Conservation (phyloP, 257 asterid species). For the Paraleonurus japonicus region DNA sequence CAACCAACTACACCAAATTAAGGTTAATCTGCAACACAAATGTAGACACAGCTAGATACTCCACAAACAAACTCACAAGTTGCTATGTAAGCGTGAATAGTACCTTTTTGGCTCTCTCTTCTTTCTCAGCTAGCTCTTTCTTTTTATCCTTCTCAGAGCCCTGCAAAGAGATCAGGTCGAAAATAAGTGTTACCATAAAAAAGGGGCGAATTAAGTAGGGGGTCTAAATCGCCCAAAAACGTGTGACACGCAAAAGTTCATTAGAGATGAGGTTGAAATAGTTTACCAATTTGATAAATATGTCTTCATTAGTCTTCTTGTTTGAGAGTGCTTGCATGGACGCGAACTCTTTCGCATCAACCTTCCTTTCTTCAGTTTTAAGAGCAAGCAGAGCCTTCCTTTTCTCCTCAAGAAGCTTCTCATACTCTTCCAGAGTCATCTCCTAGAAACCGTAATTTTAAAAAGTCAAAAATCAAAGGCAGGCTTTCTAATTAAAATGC, state of each 20-base stretch:
- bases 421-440: constrained; percentile 93
- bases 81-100: background rate
- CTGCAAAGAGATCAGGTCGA: constrained; percentile 29
- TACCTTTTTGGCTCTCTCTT: constrained; percentile 86
- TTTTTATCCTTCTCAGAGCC: constrained; percentile 75
- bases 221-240: background rate
- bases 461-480: background rate
- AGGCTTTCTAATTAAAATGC: background rate
- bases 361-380: constrained; percentile 76
- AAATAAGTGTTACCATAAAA: background rate
- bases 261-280: background rate
- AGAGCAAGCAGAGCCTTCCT: constrained; percentile 66
- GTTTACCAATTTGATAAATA: constrained; percentile 76
- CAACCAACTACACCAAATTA: background rate
- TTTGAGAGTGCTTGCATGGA: constrained; percentile 76
- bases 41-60: background rate
- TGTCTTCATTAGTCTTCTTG: constrained; percentile 66
- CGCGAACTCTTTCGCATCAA: constrained; percentile 68
- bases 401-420: constrained; percentile 79
- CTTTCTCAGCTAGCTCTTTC: constrained; percentile 75
- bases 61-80: background rate
- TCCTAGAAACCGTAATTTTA: constrained; percentile 40
- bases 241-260: background rate
- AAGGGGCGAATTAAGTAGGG: background rate
- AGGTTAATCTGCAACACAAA: background rate